Percentiles rank a stretch among this genome's conserved stretches.
These are phyloP conservation scores for Pleurotus pulmonarius DNA, from an alignment of 768 basidiomycete genomes.

Conservation along the genomic window DNA sequence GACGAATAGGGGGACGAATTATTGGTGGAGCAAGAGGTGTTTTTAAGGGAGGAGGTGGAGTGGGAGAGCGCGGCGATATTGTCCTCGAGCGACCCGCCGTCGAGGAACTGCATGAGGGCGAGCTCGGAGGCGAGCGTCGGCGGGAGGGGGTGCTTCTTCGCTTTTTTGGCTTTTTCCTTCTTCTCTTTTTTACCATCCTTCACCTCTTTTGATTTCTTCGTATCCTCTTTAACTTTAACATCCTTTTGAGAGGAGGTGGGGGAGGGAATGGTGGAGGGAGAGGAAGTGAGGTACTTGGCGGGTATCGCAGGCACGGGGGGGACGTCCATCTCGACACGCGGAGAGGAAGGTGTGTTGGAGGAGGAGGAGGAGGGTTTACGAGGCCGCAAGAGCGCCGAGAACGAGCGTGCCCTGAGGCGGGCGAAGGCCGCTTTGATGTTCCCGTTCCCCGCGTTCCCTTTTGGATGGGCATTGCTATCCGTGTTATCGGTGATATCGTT, in stretches of 20 bases:
- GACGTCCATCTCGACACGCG: constrained; percentile 11
- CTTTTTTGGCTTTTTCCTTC: background rate
- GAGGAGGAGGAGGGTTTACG: constrained; percentile 7
- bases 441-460: no score
- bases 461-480: no score
- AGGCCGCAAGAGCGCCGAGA: no score
- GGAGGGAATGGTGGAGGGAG: constrained; percentile 18
- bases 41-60: no score
- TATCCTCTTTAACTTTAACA: no score
- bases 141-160: constrained; percentile 20
- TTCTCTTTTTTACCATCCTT: background rate
- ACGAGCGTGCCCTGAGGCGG: no score
- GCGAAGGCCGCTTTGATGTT: no score
- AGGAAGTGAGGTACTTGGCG: constrained; percentile 7
- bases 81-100: constrained; percentile 57
- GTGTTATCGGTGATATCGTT: no score
- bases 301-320: constrained; percentile 18
- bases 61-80: constrained; percentile 26
- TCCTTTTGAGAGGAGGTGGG: background rate
- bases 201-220: constrained; percentile 10
- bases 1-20: no score
- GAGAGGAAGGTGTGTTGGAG: no score
- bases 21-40: no score
- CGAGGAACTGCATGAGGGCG: constrained; percentile 64
- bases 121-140: constrained; percentile 63